phyloP scores from a whole-genome alignment of 495 filamentous ascomycete species.

The Penicillium ochrochloron region DNA sequence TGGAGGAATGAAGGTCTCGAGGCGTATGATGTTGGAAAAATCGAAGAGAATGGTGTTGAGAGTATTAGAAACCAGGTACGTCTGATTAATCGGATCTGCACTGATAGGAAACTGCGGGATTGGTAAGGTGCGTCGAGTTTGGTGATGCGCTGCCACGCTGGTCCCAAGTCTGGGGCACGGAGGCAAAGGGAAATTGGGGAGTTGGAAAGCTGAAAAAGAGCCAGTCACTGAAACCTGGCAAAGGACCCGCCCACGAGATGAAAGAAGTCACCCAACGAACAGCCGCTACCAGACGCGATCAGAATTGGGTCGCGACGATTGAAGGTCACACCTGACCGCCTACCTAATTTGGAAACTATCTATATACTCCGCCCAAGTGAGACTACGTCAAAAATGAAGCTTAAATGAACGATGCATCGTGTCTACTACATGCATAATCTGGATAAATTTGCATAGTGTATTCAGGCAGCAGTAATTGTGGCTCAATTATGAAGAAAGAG shows the following conservation, averaged over 20 bases:
- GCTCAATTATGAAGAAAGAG: constrained; percentile 14
- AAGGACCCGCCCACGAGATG: not conserved
- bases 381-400: constrained; percentile 8
- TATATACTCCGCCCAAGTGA: not conserved
- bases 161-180: not conserved
- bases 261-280: not conserved
- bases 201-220: not conserved
- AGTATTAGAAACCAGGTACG: not conserved
- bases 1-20: not conserved
- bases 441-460: not conserved
- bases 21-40: not conserved
- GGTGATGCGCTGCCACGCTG: not conserved
- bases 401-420: constrained; percentile 3
- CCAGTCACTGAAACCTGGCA: not conserved
- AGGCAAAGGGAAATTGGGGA: no score
- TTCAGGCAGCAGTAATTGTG: not conserved
- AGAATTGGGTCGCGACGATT: not conserved
- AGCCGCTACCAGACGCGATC: constrained; percentile 1
- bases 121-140: not conserved
- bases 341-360: not conserved
- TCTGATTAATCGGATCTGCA: not conserved
- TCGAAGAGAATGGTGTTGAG: not conserved
- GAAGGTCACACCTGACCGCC: constrained; percentile 8
- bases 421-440: not conserved
- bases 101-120: not conserved